Evolutionary conservation across 805 yeast genomes (phyloP), one percentile per base, ranked within the genome.

Genomic region (Metschnikowia picachoensis): DNA sequence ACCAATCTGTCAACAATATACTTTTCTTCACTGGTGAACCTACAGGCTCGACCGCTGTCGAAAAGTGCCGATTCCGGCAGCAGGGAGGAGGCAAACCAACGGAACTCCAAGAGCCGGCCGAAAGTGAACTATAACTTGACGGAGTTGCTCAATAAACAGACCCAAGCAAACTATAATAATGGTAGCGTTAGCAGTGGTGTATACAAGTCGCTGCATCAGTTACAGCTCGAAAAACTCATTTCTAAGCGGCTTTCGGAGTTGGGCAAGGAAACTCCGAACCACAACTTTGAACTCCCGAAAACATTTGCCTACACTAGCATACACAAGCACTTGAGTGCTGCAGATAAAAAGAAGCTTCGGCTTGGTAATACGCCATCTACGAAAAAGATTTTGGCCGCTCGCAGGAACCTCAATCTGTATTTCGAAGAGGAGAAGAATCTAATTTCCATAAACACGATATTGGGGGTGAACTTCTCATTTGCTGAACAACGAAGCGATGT

Each of bases 401-500:
- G 70, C 30, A 58, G 77, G 34, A 72, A 70, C 55, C 64, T 72
- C 53, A 70, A 67, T 46, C 67, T 65, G 64, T 72, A 72, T 50
- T 71, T 72, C 46, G 77, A 72, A 55, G 76, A 72, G 51, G 77
- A 72, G 49, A 57, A 73, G 29, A 71, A 72, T 56, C 60, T 70
- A 53, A 67, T 72, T 10, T 62, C 74, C 17, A 62, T 72, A 41
- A 72, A 72, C 53, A 58, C 74, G 29, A 71, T 72, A n/a, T 60
- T 72, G 43, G 62, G 63, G 37, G 60, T 68, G 38, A 70, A 68
- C 51, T 72, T 61, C 54, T 71, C 68, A 49, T 72, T 70, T 52
- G 62, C 72, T 13, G 75, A 71, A 43, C 70, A 64, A 47, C 53
- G 57, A 27, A 67, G 60, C 41, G 60, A 56, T 12, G 47, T 53